These are phyloP conservation scores for Ogataea pini DNA, from an alignment of 805 yeast genomes.

Conservation along the genomic window DNA sequence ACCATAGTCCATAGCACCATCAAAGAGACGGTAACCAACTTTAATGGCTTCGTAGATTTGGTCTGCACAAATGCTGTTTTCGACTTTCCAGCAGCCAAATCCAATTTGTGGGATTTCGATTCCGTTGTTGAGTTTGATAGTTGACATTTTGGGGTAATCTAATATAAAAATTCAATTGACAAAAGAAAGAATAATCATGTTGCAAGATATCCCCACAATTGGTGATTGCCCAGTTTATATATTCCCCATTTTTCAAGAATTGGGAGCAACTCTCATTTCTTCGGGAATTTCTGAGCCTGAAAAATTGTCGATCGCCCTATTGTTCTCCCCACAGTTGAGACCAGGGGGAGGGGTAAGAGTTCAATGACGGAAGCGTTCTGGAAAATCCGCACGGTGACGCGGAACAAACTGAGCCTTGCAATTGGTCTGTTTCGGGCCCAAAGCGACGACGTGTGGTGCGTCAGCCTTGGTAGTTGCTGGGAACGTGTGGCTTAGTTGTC, in stretches of 20 bases:
- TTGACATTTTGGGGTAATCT: constrained; percentile 13
- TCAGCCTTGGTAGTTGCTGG: no score
- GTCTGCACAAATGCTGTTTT: constrained; percentile 48
- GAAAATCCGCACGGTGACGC: no score
- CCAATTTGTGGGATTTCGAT: constrained; percentile 52
- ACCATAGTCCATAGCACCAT: constrained; percentile 72
- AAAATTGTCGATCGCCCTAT: not conserved
- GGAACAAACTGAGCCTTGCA: not conserved
- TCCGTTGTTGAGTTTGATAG: constrained; percentile 34
- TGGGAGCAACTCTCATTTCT: not conserved
- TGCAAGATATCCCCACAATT: not conserved
- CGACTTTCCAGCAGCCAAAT: constrained; percentile 60
- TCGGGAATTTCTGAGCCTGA: not conserved
- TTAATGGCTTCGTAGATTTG: constrained; percentile 78
- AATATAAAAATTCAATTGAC: not conserved
- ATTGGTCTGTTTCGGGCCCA: not conserved
- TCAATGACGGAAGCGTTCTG: not conserved
- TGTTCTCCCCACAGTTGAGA: not conserved
- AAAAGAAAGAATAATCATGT: no score
- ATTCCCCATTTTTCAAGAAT: not conserved
- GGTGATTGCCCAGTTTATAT: not conserved
- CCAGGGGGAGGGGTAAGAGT: not conserved
- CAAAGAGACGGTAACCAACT: constrained; percentile 75
- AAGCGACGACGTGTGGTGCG: no score
- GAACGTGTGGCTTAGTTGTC: not conserved